A percentile compares a stretch with the other conserved stretches of the same genome.
These are phyloP conservation scores for Tuber calosporum DNA, from an alignment of 495 filamentous ascomycete genomes.

Conservation along the genomic window DNA sequence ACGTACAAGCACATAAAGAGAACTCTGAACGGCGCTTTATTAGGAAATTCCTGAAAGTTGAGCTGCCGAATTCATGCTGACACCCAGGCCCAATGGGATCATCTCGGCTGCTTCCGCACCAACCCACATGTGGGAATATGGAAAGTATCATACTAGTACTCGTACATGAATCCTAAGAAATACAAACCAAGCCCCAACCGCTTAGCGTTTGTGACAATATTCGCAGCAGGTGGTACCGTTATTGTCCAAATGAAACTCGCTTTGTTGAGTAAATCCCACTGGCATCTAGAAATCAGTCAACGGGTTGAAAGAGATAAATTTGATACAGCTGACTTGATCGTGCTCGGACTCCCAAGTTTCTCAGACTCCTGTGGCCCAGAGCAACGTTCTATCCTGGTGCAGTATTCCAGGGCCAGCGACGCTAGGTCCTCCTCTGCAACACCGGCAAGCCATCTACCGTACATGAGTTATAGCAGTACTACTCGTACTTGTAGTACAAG, in stretches of 20 bases:
- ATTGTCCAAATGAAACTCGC: not conserved
- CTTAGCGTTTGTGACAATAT: not conserved
- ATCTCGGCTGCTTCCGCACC: not conserved
- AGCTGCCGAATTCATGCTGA: not conserved
- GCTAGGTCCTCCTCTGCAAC: not conserved
- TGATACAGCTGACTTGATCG: not conserved
- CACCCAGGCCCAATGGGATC: not conserved
- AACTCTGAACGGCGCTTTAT: not conserved
- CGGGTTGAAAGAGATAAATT: not conserved
- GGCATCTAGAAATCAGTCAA: not conserved
- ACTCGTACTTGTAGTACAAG: too few species aligned
- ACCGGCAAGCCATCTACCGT: not conserved
- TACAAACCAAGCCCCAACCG: not conserved
- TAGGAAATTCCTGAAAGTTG: too few species aligned
- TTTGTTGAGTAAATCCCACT: not conserved
- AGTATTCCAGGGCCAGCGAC: not conserved
- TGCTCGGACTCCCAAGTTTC: not conserved
- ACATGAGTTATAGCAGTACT: not conserved
- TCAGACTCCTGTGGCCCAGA: not conserved
- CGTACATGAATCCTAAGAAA: not conserved
- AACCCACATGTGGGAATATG: too few species aligned
- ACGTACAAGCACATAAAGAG: not conserved
- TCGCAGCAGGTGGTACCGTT: not conserved
- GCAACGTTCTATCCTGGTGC: not conserved
- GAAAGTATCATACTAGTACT: too few species aligned